Conservation (phyloP, 2,329 filamentous ascomycete species). For the Fusarium redolens region DNA sequence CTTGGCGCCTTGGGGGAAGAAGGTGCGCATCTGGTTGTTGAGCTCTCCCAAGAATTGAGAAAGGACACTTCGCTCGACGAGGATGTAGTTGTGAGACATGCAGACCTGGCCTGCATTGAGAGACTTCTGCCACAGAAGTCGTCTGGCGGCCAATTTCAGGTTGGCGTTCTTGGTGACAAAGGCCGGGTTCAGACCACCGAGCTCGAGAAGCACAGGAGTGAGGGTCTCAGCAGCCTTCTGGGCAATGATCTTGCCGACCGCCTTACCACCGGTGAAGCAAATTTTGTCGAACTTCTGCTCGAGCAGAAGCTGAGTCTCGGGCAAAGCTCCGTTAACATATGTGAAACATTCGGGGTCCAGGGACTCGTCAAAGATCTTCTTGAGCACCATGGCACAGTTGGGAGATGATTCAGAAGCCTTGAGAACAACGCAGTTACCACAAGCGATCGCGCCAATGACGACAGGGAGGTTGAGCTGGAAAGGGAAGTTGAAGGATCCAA, state of each 20-base stretch:
- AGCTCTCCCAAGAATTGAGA: slow-evolving; percentile 79
- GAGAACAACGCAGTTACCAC: slow-evolving; percentile 87
- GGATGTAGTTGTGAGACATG: slow-evolving; percentile 90
- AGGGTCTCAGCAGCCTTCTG: slow-evolving; percentile 90
- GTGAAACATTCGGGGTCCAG: slow-evolving; percentile 83
- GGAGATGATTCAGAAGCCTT: slow-evolving; percentile 92
- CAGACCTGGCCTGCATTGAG: slow-evolving; percentile 92
- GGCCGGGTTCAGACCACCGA: slow-evolving; percentile 92
- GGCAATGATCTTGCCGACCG: slow-evolving; percentile 86
- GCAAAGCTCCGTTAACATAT: slow-evolving; percentile 82
- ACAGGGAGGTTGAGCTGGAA: slow-evolving; percentile 83
- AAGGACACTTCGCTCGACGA: slow-evolving; percentile 81
- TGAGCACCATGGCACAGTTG: slow-evolving; percentile 79
- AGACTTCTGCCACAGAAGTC: slow-evolving; percentile 89
- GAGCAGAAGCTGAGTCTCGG: slow-evolving; percentile 84
- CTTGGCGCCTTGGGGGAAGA: slow-evolving; percentile 85
- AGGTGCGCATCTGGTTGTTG: slow-evolving; percentile 76
- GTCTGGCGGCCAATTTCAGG: slow-evolving; percentile 80
- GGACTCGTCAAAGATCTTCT: slow-evolving; percentile 78
- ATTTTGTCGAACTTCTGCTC: slow-evolving; percentile 98
- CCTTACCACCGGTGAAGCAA: slow-evolving; percentile 87
- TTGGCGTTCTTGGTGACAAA: slow-evolving; percentile 89
- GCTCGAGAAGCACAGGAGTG: slow-evolving; percentile 88
- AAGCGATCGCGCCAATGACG: slow-evolving; percentile 88
- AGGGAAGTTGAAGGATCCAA: slow-evolving; percentile 95